Conservation (phyloP, 495 filamentous ascomycete species). For the Pseudoneurospora amorphoporcata region DNA sequence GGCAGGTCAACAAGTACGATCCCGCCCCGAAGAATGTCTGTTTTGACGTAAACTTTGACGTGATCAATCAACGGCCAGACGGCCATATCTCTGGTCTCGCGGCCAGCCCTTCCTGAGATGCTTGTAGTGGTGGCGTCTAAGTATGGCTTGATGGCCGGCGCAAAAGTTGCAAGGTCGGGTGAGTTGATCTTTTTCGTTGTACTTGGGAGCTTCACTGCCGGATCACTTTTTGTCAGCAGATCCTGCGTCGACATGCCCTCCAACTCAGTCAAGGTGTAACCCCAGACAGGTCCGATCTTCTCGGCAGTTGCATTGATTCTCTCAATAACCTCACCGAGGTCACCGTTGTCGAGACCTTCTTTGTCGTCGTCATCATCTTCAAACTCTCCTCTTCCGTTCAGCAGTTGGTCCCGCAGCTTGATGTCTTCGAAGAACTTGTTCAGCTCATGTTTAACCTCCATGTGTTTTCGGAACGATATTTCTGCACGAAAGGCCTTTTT, state of each 20-base stretch:
- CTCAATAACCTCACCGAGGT: not conserved
- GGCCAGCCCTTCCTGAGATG: not conserved
- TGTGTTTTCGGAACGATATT: slow-evolving; percentile 3
- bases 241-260: slow-evolving; percentile 16
- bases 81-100: not conserved
- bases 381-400: not conserved
- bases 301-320: not conserved
- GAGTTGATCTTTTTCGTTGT: not conserved
- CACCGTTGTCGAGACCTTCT: not conserved
- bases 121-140: slow-evolving; percentile 6
- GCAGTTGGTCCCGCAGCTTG: not conserved
- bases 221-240: slow-evolving; percentile 3
- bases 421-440: slow-evolving; percentile 8
- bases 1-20: slow-evolving; percentile 18
- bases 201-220: not conserved
- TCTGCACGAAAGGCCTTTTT: slow-evolving; percentile 6
- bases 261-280: slow-evolving; percentile 1
- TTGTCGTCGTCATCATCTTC: not conserved
- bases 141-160: slow-evolving; percentile 4
- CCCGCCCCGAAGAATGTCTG: slow-evolving; percentile 12
- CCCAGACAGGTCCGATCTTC: slow-evolving; percentile 6
- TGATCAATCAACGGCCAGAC: slow-evolving; percentile 19
- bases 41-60: slow-evolving; percentile 14
- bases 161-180: not conserved
- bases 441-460: slow-evolving; percentile 8